Evolutionary conservation across 148 eudicot species (phyloP).

Genomic region (Vaccinium darrowii): DNA sequence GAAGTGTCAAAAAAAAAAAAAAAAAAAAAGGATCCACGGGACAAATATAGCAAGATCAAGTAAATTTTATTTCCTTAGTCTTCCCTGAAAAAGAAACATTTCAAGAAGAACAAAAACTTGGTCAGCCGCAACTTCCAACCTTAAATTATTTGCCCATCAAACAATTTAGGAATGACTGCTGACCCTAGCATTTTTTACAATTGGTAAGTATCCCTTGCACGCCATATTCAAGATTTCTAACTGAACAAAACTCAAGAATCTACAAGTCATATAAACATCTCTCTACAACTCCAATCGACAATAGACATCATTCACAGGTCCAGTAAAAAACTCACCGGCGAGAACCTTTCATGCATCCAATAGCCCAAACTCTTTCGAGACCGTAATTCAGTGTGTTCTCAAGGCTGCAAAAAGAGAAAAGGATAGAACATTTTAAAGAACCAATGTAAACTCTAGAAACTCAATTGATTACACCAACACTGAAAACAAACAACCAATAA

Average conservation of each 20-base stretch:
- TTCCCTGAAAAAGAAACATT: background rate
- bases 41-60: background rate
- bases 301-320: background rate
- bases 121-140: background rate
- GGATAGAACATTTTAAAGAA: conserved; percentile 6
- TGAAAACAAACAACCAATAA: background rate
- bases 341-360: conserved; percentile 84
- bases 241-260: conserved; percentile 1
- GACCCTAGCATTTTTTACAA: background rate
- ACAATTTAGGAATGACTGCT: background rate
- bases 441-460: background rate
- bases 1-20: background rate
- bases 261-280: background rate
- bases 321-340: conserved; percentile 52
- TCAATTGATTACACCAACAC: background rate
- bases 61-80: conserved; percentile 1
- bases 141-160: background rate
- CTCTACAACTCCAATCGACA: background rate
- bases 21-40: background rate
- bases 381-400: conserved; percentile 88
- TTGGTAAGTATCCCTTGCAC: background rate
- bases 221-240: background rate
- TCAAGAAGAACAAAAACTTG: background rate
- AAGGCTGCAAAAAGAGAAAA: conserved; percentile 54
- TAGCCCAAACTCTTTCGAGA: conserved; percentile 93